Conservation (phyloP, 306 rosid species). For the Sicyos baderoa region DNA sequence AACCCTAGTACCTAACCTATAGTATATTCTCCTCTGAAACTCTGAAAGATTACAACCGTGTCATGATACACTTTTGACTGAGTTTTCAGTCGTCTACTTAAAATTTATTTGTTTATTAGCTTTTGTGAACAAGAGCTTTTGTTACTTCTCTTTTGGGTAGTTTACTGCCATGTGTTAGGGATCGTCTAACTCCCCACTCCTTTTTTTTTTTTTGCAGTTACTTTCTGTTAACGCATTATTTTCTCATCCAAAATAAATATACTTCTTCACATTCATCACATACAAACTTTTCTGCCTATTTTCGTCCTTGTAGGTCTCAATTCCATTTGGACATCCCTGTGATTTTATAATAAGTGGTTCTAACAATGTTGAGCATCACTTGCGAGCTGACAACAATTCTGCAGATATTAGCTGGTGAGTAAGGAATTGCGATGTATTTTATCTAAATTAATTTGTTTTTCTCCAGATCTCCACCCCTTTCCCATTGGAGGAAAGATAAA, state of each 20-base stretch:
- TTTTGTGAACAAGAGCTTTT: too few species aligned
- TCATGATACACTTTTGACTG: too few species aligned
- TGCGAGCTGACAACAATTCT: constrained; percentile 46
- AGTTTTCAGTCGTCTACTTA: too few species aligned
- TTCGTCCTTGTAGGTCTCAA: constrained; percentile 46
- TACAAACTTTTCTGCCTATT: not conserved
- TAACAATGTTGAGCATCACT: constrained; percentile 43
- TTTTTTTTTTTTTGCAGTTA: too few species aligned
- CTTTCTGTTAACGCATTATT: too few species aligned
- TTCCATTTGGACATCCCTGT: constrained; percentile 56
- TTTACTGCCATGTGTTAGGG: not conserved
- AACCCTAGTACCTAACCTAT: not conserved
- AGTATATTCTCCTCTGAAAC: not conserved
- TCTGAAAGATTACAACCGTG: not conserved
- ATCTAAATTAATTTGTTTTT: not conserved
- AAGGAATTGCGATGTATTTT: not conserved
- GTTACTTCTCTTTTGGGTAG: too few species aligned
- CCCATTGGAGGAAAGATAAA: not conserved
- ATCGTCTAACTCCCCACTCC: too few species aligned
- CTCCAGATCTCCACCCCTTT: not conserved
- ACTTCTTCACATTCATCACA: too few species aligned
- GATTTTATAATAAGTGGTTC: constrained; percentile 51
- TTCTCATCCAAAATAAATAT: too few species aligned
- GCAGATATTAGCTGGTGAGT: constrained; percentile 51
- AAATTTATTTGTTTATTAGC: too few species aligned